These are phyloP conservation scores for Mesembryanthemum crystallinum DNA, from an alignment of 148 eudicot species.

Conservation along the genomic window DNA sequence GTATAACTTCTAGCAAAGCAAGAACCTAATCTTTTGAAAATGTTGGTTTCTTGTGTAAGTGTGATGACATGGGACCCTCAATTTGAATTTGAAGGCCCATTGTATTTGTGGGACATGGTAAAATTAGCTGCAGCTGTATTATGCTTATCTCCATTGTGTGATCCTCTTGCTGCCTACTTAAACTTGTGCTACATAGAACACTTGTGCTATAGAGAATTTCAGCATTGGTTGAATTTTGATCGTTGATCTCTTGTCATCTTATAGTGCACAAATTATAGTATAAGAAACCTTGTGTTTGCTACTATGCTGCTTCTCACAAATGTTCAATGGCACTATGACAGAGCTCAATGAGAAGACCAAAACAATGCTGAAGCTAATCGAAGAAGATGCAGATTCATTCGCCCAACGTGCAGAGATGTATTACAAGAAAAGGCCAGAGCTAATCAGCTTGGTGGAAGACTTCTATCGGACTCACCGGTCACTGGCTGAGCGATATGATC, in stretches of 20 bases:
- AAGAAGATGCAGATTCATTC: constrained; percentile 90
- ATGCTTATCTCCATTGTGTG: no score
- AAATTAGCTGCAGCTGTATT: no score
- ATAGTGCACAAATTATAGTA: background rate
- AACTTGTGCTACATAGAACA: no score
- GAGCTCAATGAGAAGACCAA: constrained; percentile 75
- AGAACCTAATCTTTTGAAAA: background rate
- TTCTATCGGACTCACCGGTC: constrained; percentile 76
- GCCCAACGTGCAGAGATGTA: constrained; percentile 93
- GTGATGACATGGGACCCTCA: background rate
- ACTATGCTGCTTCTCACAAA: background rate
- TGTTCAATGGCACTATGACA: constrained; percentile 23
- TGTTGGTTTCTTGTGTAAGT: background rate
- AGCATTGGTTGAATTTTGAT: background rate
- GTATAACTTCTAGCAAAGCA: background rate
- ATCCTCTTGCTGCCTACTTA: no score
- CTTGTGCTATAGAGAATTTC: no score
- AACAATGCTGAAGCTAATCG: constrained; percentile 66
- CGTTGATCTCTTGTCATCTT: background rate
- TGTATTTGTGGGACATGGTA: background rate
- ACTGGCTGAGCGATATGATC: constrained; percentile 76
- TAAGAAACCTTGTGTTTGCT: background rate
- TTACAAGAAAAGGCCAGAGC: constrained; percentile 84
- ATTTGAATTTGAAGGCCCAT: background rate
- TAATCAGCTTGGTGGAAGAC: constrained; percentile 68